Evolutionary conservation across 768 basidiomycete species (phyloP), one percentile per base, ranked within the genome.

Genomic region (Clavulina sp.): DNA sequence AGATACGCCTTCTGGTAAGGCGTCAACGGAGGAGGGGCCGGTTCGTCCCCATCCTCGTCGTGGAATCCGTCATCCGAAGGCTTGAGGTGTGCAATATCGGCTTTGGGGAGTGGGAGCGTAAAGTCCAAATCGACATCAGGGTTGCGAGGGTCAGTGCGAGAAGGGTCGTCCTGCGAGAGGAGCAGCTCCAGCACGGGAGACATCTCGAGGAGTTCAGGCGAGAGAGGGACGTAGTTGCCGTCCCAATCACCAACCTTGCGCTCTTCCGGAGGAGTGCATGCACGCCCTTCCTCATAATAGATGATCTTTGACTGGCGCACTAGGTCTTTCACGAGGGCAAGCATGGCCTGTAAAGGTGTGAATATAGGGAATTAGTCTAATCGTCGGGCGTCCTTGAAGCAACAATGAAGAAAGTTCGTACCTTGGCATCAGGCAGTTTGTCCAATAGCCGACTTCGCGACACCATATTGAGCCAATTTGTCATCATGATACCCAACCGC

Each of bases 51-150:
- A n/a, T n/a, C n/a, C n/a, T n/a, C n/a, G n/a, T n/a, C n/a, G n/a
- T n/a, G n/a, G n/a, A n/a, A n/a, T n/a, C n/a, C n/a, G n/a, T n/a
- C n/a, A n/a, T n/a, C n/a, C n/a, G n/a, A n/a, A n/a, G n/a, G n/a
- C n/a, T n/a, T n/a, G n/a, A n/a, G n/a, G n/a, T n/a, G n/a, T n/a
- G n/a, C n/a, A n/a, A n/a, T n/a, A n/a, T n/a, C n/a, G n/a, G n/a
- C n/a, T n/a, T n/a, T n/a, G 9, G 34, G 34, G 34, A 38, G 9
- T 9, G 34, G 34, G 43, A 46, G 13, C 9, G 74, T 67, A 57
- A 87, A 86, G 60, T 86, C 84, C 28, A 87, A 70, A 62, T 87
- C 84, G 33, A 87, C 71, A 51, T 84, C 82, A 0, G 76, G 79
- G 50, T 82, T 81, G 19, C 60, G 62, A 1, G 19, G 34, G 34